phyloP scores from a whole-genome alignment of 768 basidiomycete species.

The Boletus tylopilopsis region DNA sequence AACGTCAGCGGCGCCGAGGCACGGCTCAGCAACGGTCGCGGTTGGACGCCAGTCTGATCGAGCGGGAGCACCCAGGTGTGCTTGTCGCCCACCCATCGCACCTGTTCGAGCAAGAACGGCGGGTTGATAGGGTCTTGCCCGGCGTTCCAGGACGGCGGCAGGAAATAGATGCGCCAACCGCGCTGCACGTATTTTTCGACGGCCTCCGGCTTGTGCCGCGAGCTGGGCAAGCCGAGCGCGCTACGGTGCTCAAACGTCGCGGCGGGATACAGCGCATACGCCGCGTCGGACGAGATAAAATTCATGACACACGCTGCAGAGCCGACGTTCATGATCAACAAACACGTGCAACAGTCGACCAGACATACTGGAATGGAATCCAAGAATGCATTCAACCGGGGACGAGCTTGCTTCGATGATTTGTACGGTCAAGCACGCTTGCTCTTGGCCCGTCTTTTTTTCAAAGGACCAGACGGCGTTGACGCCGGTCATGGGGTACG shows the following conservation, averaged over 20 bases:
- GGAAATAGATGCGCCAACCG: slow-evolving; percentile 28
- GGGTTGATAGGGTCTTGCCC: not conserved
- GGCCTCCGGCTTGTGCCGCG: slow-evolving; percentile 1
- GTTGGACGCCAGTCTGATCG: not conserved
- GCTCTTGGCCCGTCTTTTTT: not conserved
- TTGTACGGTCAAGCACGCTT: slow-evolving; percentile 38
- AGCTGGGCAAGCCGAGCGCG: slow-evolving; percentile 20
- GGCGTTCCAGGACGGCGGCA: slow-evolving; percentile 7
- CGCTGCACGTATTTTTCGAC: slow-evolving; percentile 36
- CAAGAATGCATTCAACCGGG: slow-evolving; percentile 16
- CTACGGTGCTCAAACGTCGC: slow-evolving; percentile 12
- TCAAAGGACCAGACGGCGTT: slow-evolving; percentile 23
- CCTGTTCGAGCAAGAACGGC: slow-evolving; percentile 12
- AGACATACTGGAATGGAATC: no score
- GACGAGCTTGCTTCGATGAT: slow-evolving; percentile 31
- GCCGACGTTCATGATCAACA: no score
- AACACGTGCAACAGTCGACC: no score
- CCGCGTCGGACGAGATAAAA: no score
- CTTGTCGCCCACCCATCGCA: slow-evolving; percentile 32
- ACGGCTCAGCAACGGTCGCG: not conserved
- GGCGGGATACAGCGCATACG: no score
- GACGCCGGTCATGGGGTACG: slow-evolving; percentile 7
- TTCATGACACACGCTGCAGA: no score
- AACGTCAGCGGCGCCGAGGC: not conserved
- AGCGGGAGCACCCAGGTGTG: slow-evolving; percentile 2